Evolutionary conservation across 2,329 filamentous ascomycete species (phyloP), one percentile per base, ranked within the genome.

Genomic region (Verticillium isaacii): DNA sequence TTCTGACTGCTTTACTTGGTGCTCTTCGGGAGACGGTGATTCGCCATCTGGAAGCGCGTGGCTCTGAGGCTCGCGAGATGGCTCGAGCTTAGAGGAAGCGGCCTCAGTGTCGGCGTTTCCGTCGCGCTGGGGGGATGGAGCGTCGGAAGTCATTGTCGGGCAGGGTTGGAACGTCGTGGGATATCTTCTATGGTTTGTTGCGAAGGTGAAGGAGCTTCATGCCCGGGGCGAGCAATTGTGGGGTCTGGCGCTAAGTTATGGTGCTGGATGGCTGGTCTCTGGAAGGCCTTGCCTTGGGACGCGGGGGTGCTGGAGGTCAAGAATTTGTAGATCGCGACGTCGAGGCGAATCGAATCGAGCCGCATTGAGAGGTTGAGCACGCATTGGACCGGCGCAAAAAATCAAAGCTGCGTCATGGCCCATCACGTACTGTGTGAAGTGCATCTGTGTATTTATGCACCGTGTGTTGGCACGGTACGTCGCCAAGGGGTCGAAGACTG

Each of bases 61-160:
- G 45, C 60, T 9, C 45, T 23, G 17, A 19, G 19, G n/a, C 19
- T 52, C 6, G 11, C 1, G 45, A 14, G n/a, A 29, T 5, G 29
- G 29, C 29, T 29, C 5, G 29, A 29, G 29, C 5, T 19, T n/a
- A 15, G 45, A 8, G 11, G 9, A 9, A 11, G 45, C 9, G 19
- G 11, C 23, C n/a, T 19, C 45, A 25, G n/a, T 19, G 19, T 12
- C n/a, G 19, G 45, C 45, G 45, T 8, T 52, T 66, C 61, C 2
- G 64, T 56, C 55, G 68, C 64, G 50, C 60, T 64, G 23, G 8
- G 45, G n/a, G n/a, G 45, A 6, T 4, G 19, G 45, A 25, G 45
- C n/a, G 45, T 52, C 45, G 45, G 45, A 52, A 52, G 45, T 19
- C 45, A 52, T 52, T 23, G 45, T 14, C 9, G 19, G 19, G 11